A percentile compares a stretch with the other conserved stretches of the same genome.
Evolutionary conservation across 306 rosid species (phyloP).

Genomic region (Vigna reflexopilosa): DNA sequence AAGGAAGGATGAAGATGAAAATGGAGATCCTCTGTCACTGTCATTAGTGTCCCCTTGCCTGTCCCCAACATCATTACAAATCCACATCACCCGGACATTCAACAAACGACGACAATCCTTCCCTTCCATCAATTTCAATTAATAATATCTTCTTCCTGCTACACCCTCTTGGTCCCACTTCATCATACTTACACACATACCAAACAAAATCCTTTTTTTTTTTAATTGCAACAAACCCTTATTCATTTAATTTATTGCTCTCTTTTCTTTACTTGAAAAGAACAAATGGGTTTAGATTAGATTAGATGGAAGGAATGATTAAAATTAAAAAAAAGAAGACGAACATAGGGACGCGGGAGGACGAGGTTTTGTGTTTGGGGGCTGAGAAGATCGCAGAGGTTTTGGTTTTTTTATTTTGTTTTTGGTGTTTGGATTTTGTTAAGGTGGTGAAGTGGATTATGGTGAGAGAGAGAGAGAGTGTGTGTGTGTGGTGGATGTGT

Average conservation of each 20-base stretch:
- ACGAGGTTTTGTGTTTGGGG: slow-evolving; percentile 46
- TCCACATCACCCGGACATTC: slow-evolving; percentile 69
- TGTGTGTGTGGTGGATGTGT: slow-evolving; percentile 34
- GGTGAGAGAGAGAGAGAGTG: background rate
- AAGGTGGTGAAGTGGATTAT: background rate
- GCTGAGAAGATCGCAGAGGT: slow-evolving; percentile 40
- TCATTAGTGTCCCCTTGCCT: slow-evolving; percentile 62
- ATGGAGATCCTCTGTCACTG: slow-evolving; percentile 54
- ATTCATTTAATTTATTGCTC: no score
- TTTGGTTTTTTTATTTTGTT: background rate
- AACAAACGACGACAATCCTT: slow-evolving; percentile 63
- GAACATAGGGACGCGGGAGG: slow-evolving; percentile 48
- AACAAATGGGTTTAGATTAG: no score
- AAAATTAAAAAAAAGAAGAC: background rate
- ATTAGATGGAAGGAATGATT: background rate
- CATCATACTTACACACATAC: background rate
- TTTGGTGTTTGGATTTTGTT: background rate
- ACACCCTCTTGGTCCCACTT: slow-evolving; percentile 40
- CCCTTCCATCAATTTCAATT: slow-evolving; percentile 47
- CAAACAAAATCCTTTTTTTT: background rate
- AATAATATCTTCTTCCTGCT: slow-evolving; percentile 32
- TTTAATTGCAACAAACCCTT: background rate
- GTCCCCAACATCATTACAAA: slow-evolving; percentile 64
- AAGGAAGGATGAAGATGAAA: slow-evolving; percentile 28
- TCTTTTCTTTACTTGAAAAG: no score